These are phyloP conservation scores for Thuidium tamariscinum DNA, from an alignment of 225 moss, liverwort and hornwort species.

Conservation along the genomic window DNA sequence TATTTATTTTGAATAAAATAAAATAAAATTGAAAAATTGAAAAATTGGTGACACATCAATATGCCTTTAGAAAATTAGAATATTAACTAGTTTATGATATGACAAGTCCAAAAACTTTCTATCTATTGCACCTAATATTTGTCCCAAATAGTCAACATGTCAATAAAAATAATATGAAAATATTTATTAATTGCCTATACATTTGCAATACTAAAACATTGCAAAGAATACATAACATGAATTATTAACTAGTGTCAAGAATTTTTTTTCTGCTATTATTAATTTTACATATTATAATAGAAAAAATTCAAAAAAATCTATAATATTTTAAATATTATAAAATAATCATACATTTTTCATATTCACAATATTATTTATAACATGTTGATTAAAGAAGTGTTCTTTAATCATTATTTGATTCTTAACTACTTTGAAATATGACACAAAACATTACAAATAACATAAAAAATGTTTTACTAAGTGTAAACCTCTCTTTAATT, in stretches of 20 bases:
- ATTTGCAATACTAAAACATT: background rate
- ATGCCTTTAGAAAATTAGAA: background rate
- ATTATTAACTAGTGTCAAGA: background rate
- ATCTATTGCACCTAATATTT: background rate
- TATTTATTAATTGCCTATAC: background rate
- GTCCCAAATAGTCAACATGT: background rate
- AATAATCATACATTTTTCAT: no score
- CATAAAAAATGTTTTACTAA: background rate
- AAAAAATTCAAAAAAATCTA: rapidly evolving
- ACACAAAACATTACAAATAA: background rate
- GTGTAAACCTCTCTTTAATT: background rate
- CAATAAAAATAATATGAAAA: background rate
- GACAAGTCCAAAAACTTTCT: rapidly evolving
- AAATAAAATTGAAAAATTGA: rapidly evolving
- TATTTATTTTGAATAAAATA: background rate
- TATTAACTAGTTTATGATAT: background rate
- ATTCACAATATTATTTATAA: background rate
- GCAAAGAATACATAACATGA: rapidly evolving
- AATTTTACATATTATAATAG: background rate
- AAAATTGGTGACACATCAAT: background rate
- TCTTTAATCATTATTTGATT: background rate
- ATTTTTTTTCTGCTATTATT: no score
- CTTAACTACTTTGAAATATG: background rate
- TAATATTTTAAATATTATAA: no score
- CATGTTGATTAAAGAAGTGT: background rate